A percentile compares a stretch with the other conserved stretches of the same genome.
phyloP scores from a whole-genome alignment of 2,329 filamentous ascomycete genomes.

The Neonectria neomacrospora region DNA sequence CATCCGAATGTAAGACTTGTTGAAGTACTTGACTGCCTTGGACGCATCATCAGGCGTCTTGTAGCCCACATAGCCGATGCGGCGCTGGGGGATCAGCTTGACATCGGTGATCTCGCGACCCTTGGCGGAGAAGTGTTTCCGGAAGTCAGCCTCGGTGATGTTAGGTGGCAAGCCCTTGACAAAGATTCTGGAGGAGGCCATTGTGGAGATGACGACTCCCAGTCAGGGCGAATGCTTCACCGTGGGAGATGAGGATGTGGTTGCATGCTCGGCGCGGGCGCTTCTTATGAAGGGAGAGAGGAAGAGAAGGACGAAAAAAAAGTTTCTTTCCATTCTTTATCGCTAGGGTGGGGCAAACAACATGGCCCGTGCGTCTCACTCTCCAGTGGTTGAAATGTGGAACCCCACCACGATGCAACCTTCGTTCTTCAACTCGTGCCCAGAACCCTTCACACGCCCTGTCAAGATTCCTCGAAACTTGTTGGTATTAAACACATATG shows the following conservation, averaged over 20 bases:
- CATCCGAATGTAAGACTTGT: conserved; percentile 95
- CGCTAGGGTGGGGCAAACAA: conserved; percentile 34
- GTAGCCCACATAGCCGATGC: conserved; percentile 97
- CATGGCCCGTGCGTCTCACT: conserved; percentile 40
- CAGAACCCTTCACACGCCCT: neutral
- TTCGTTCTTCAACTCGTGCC: conserved; percentile 29
- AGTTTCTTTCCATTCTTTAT: conserved; percentile 45
- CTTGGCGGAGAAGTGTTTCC: conserved; percentile 83
- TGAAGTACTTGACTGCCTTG: conserved; percentile 92
- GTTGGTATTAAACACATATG: neutral
- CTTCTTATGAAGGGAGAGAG: conserved; percentile 40
- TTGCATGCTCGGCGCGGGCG: conserved; percentile 42
- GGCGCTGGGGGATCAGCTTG: conserved; percentile 87
- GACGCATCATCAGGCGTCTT: conserved; percentile 82
- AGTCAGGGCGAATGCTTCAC: conserved; percentile 41
- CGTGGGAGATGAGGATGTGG: conserved; percentile 32
- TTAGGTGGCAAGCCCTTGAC: conserved; percentile 87
- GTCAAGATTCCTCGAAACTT: neutral
- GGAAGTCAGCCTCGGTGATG: conserved; percentile 85
- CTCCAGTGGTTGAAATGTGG: conserved; percentile 15
- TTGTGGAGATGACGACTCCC: conserved; percentile 46
- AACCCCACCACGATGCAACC: conserved; percentile 37
- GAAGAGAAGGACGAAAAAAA: conserved; percentile 40
- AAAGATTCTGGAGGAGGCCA: conserved; percentile 76
- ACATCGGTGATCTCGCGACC: conserved; percentile 86